Evolutionary conservation across 441 rosid species (phyloP), one percentile per base, ranked within the genome.

Genomic region (Gossypium schwendimanii): DNA sequence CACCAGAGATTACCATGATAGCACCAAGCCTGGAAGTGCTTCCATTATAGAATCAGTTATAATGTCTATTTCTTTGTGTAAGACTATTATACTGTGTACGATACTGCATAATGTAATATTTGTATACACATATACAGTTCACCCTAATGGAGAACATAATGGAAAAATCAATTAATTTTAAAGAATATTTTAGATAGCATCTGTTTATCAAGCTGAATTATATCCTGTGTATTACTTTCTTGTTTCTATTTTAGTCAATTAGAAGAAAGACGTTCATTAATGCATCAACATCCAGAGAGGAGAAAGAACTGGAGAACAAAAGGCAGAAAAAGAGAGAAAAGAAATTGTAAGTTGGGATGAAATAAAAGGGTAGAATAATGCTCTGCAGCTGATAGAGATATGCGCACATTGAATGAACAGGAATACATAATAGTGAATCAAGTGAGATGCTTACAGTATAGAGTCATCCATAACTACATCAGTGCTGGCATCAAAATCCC

Each of bases 391-490:
- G 20, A 60, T 60, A 28, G 64, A 60, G 64, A 60, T 59, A 59
- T 60, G 20, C 49, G 10, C 24, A 62, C 49, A 36, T 17, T 9
- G 47, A 36, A 33, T 62, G 68, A 33, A n/a, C 44, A 65, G 53
- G 50, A 20, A 79, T 15, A 15, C 15, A 39, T 64, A 21, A 68
- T 15, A 26, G 17, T 10, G 36, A 62, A 55, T 60, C 72, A 73
- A 54, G 69, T 24, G 67, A 26, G 77, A 70, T 73, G 74, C 97
- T 81, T 77, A 94, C 99, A 94, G 76, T 65, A 94, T 81, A 77
- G 99, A 84, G 72, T 94, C 99, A 62, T 94, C 99, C 72, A 85
- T 94, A 8, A 91, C 88, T 57, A 94, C 86, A 82, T 94, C 99
- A 1, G 98, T 87, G 82, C 87, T 83, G 62, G 91, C 91, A 80